Base-by-base conservation (phyloP, 192 early-diverging fungal species). In the Backusella parvicylindrica region DNA sequence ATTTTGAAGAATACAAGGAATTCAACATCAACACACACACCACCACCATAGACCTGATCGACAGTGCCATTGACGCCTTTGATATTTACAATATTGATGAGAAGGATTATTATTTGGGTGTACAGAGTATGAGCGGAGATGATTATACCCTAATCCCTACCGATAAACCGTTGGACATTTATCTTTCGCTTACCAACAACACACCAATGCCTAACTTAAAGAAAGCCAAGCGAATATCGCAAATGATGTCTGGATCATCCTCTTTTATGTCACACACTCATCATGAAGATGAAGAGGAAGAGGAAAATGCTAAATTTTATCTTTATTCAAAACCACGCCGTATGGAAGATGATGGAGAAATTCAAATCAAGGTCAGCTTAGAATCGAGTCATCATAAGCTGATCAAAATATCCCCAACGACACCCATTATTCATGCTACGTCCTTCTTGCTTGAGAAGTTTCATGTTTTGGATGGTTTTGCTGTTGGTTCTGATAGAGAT, bases 111-210 rank as follows among this genome's bases (percentile, higher is more conserved):
- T 86, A 74, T 78, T 71, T 87, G 18, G 77, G 80, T 7, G 84
- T 89, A 3, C 84, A 84, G 56, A 80, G 79, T 31, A 65, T 83
- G 3, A 82, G 88, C 41, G 86, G 86, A 63, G 86, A 89, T 7
- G 81, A 82, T 49, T 84, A 69, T 40, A 82, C 84, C 0, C 56
- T 89, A 1, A 71, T 81, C 31, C 84, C 88, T 15, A 75, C 86
- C 3, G 86, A 89, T 71, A 81, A 85, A 69, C 84, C 86, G 1
- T 71, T 89, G 43, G 76, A 81, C 4, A 88, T 89, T 26, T 89
- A 84, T 60, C 78, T 86, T 18, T 80, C 86, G 0, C 71, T 89
- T 16, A 86, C 77, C 9, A 79, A 84, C 11, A 86, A 81, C 13
- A 85, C 82, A 13, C 85, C 86, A 2, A 72, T 89, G 81, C 88